Base-by-base conservation (phyloP, 1,139 yeast species). In the Arxiozyma slooffiae region DNA sequence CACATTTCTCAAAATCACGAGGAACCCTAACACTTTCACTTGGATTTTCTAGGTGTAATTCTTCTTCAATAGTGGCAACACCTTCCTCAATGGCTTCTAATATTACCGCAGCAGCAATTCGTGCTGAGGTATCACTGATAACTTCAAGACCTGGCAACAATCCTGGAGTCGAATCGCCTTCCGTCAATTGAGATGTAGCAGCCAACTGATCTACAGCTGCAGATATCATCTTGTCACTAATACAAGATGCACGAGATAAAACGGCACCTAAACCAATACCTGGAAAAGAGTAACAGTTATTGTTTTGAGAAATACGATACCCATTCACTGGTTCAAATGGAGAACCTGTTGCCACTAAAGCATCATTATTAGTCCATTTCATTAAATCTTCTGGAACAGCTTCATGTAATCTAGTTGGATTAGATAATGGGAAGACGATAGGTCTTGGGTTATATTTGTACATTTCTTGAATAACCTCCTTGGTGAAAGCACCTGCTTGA, bases 181-280 rank as follows among this genome's bases (percentile, higher is more conserved):
- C 75, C 62, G 80, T 79, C 51, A 77, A 62, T 48, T 96, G 96
- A 1, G 97, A 85, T 61, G 85, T 76, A 7, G 79, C 70, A 34
- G 97, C 95, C 53, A 90, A 78, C 67, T 86, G 85, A 61, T 89
- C 96, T 50, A 92, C 96, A 38, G 96, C 97, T 6, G 97, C 97
- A 39, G 94, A 82, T 57, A 92, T 84, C 97, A 92, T 90, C 37
- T 82, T 80, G 67, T 88, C 95, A 50, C 94, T 80, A 60, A 92
- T 87, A 36, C 80, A 75, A 30, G 79, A 76, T 52, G 96, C 82
- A 70, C 97, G 81, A 6, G 96, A 79, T 53, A 90, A 76, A 41
- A 89, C 95, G 2, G 96, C 95, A 57, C 97, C 97, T 53, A 90
- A 75, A 44, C 97, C 97, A 63, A 90, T 88, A 67, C 97, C 98